These are phyloP conservation scores for Carex arenaria DNA, from an alignment of 202 grass and related monocot species.

Conservation along the genomic window DNA sequence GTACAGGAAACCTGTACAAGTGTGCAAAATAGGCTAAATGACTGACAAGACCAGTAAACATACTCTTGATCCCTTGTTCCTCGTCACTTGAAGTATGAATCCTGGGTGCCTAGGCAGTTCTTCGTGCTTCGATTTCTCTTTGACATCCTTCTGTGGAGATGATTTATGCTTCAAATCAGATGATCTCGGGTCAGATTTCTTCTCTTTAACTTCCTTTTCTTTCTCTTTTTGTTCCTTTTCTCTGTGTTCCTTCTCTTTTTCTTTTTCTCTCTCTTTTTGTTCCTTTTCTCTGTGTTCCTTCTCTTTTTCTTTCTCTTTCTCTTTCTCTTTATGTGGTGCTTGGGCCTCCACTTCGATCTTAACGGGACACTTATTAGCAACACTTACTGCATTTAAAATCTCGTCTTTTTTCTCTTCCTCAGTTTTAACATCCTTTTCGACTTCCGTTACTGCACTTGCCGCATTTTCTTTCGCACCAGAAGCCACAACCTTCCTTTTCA, in stretches of 20 bases:
- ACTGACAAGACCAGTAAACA: slow-evolving; percentile 13
- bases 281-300: slow-evolving; percentile 9
- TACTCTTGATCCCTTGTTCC: slow-evolving; percentile 85
- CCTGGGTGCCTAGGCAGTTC: slow-evolving; percentile 86
- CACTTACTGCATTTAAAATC: slow-evolving; percentile 6
- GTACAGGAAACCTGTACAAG: not conserved
- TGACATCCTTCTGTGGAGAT: slow-evolving; percentile 33
- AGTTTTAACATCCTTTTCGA: slow-evolving; percentile 29
- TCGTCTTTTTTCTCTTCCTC: slow-evolving; percentile 43
- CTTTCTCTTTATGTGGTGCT: slow-evolving; percentile 35
- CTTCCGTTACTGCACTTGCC: slow-evolving; percentile 42
- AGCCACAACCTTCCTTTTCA: slow-evolving; percentile 69
- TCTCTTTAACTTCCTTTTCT: slow-evolving; percentile 39
- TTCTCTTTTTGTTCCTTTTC: slow-evolving; percentile 37
- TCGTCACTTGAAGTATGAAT: slow-evolving; percentile 72
- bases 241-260: slow-evolving; percentile 27
- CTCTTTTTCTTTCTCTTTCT: slow-evolving; percentile 49
- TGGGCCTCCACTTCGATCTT: slow-evolving; percentile 40
- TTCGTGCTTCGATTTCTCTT: slow-evolving; percentile 59
- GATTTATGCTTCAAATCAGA: slow-evolving; percentile 47
- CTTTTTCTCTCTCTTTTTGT: slow-evolving; percentile 49
- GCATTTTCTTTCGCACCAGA: slow-evolving; percentile 33
- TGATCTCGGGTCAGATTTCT: not conserved
- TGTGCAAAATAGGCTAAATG: slow-evolving; percentile 11
- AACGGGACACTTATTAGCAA: slow-evolving; percentile 22